Percentiles rank a stretch among this genome's conserved stretches.
phyloP scores from a whole-genome alignment of 768 basidiomycete genomes.

The Cyclocybe aegerita region DNA sequence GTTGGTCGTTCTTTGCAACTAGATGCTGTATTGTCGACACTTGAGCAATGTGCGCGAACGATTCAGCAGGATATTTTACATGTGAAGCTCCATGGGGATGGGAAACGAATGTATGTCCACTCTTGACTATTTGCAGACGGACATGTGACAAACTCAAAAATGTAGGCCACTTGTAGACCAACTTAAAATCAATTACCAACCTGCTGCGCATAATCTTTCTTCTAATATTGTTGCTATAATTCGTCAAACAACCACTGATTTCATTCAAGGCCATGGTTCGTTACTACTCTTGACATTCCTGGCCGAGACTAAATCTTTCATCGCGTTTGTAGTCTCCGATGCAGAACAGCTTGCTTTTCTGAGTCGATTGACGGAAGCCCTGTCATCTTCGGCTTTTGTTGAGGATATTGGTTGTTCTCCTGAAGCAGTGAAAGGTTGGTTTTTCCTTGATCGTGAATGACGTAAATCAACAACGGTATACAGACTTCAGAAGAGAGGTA shows the following conservation, averaged over 20 bases:
- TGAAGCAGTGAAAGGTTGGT: constrained; percentile 31
- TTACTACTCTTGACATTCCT: not conserved
- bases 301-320: constrained; percentile 18
- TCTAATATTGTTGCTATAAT: constrained; percentile 40
- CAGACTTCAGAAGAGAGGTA: constrained; percentile 52
- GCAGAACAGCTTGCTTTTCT: constrained; percentile 17
- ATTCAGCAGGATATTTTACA: constrained; percentile 60
- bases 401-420: constrained; percentile 18
- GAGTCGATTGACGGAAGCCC: constrained; percentile 15
- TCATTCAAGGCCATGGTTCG: constrained; percentile 35
- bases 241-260: constrained; percentile 30
- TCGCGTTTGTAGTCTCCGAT: constrained; percentile 3
- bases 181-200: constrained; percentile 46
- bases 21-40: constrained; percentile 50
- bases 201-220: constrained; percentile 50
- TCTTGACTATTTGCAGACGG: not conserved
- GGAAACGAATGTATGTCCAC: constrained; percentile 40
- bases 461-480: not conserved
- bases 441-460: not conserved
- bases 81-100: constrained; percentile 40
- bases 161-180: constrained; percentile 39
- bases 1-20: constrained; percentile 62
- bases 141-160: constrained; percentile 3
- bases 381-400: constrained; percentile 20
- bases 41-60: constrained; percentile 59